Percentiles rank a stretch among this genome's conserved stretches.
phyloP scores from a whole-genome alignment of 1,284 basidiomycete species.

The Apiotrichum gracile region DNA sequence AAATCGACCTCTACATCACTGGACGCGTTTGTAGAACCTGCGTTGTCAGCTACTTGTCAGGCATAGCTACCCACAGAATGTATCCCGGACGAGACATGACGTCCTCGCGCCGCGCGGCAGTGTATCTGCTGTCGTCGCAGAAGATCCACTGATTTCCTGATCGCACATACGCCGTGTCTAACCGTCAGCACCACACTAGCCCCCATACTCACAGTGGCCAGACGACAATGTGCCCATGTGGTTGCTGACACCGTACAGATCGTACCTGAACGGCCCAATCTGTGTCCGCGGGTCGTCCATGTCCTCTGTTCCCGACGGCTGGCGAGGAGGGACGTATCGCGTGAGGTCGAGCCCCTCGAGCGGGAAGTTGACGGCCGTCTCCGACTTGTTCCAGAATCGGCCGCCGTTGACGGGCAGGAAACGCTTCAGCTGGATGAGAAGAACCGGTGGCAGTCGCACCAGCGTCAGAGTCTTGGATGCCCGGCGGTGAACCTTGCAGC shows the following conservation, averaged over 20 bases:
- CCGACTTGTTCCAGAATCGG: slow-evolving; percentile 85
- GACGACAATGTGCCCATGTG: slow-evolving; percentile 84
- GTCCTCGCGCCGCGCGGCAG: slow-evolving; percentile 62
- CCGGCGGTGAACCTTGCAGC: slow-evolving; percentile 76
- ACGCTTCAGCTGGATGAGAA: slow-evolving; percentile 93
- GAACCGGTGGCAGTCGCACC: slow-evolving; percentile 82
- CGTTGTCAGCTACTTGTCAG: slow-evolving; percentile 1
- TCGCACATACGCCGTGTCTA: slow-evolving; percentile 76
- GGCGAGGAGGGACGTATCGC: slow-evolving; percentile 76
- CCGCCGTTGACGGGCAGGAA: slow-evolving; percentile 81
- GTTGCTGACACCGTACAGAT: slow-evolving; percentile 84
- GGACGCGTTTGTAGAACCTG: slow-evolving; percentile 44
- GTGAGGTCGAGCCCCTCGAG: slow-evolving; percentile 77
- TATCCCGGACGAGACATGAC: slow-evolving; percentile 87
- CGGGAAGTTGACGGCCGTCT: slow-evolving; percentile 85
- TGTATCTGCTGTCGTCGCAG: slow-evolving; percentile 78
- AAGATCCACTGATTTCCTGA: slow-evolving; percentile 76
- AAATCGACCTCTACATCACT: neutral
- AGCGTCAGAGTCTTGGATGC: slow-evolving; percentile 82
- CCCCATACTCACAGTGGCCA: slow-evolving; percentile 72
- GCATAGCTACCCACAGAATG: slow-evolving; percentile 57
- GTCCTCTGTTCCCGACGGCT: slow-evolving; percentile 56
- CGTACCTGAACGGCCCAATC: slow-evolving; percentile 76
- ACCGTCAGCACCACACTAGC: neutral
- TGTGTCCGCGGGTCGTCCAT: slow-evolving; percentile 70